Percentiles rank a stretch among this genome's conserved stretches.
Evolutionary conservation across 345 rosid genomes (phyloP).

Genomic region (Brassica carinata): DNA sequence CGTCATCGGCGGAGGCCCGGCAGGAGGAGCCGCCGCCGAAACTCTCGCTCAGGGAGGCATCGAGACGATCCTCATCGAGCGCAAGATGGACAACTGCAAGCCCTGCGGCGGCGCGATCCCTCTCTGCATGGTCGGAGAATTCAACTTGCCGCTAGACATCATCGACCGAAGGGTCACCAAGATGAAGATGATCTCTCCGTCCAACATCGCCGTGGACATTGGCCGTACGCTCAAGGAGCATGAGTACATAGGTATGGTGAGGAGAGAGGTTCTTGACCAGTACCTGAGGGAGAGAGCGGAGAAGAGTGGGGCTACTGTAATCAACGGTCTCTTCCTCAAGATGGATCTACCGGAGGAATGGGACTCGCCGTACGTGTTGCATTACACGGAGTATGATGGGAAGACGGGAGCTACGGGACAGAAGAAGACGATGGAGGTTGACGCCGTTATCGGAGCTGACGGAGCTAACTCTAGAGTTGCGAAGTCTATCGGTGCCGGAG

Average conservation of each 20-base stretch:
- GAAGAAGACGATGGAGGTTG: conserved; percentile 84
- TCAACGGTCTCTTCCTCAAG: conserved; percentile 82
- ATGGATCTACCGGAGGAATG: conserved; percentile 70
- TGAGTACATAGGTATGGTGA: conserved; percentile 97
- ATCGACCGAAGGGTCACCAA: conserved; percentile 84
- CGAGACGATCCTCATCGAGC: conserved; percentile 80
- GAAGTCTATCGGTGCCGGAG: conserved; percentile 84
- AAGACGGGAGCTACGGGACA: conserved; percentile 59
- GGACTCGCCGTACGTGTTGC: conserved; percentile 68
- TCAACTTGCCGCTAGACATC: conserved; percentile 83
- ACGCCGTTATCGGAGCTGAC: conserved; percentile 93
- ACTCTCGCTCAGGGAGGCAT: conserved; percentile 80
- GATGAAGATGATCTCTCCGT: conserved; percentile 98
- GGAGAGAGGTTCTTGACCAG: conserved; percentile 78
- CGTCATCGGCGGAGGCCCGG: conserved; percentile 93
- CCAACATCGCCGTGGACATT: conserved; percentile 86
- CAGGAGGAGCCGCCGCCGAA: conserved; percentile 82
- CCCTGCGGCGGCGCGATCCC: conserved; percentile 98
- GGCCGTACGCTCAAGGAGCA: conserved; percentile 88
- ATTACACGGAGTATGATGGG: conserved; percentile 85
- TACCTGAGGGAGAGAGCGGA: conserved; percentile 78
- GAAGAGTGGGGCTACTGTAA: conserved; percentile 71
- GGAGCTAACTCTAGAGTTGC: conserved; percentile 97
- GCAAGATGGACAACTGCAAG: conserved; percentile 91
- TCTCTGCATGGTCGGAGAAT: conserved; percentile 94